Evolutionary conservation across 306 rosid genomes (phyloP).

Genomic region (Glycyrrhiza uralensis): DNA sequence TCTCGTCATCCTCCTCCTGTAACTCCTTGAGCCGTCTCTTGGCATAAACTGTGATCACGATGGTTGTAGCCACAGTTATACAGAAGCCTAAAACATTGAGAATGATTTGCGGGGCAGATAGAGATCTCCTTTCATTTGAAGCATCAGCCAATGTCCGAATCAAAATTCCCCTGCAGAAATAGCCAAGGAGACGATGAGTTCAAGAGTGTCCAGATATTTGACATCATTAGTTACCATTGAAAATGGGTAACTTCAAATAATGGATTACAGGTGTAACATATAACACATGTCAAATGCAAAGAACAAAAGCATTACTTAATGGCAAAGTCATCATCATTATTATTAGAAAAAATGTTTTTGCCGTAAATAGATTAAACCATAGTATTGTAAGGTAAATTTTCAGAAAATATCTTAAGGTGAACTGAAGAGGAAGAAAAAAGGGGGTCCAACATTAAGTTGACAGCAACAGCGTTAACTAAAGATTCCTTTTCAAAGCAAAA

Average conservation of each 20-base stretch:
- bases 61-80: constrained; percentile 68
- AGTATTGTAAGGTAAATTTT: constrained; percentile 2
- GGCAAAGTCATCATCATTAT: constrained; percentile 5
- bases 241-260: constrained; percentile 1
- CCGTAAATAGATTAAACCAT: background rate
- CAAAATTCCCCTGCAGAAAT: constrained; percentile 69
- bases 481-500: constrained; percentile 19
- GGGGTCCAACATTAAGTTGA: background rate
- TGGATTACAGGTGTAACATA: background rate
- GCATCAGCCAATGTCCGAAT: constrained; percentile 85
- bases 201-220: background rate
- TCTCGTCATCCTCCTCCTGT: constrained; percentile 60
- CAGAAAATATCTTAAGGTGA: background rate
- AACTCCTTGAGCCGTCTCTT: constrained; percentile 63
- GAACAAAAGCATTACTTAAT: background rate
- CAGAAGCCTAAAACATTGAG: constrained; percentile 66
- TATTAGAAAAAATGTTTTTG: background rate
- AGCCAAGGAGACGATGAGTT: constrained; percentile 12
- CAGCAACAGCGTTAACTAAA: background rate
- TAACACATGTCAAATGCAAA: background rate
- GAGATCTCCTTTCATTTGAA: constrained; percentile 58
- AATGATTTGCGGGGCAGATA: constrained; percentile 73
- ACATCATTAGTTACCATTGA: background rate
- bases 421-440: background rate
- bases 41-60: constrained; percentile 64